phyloP scores from a whole-genome alignment of 2,329 filamentous ascomycete species.

The Fusarium scirpi region DNA sequence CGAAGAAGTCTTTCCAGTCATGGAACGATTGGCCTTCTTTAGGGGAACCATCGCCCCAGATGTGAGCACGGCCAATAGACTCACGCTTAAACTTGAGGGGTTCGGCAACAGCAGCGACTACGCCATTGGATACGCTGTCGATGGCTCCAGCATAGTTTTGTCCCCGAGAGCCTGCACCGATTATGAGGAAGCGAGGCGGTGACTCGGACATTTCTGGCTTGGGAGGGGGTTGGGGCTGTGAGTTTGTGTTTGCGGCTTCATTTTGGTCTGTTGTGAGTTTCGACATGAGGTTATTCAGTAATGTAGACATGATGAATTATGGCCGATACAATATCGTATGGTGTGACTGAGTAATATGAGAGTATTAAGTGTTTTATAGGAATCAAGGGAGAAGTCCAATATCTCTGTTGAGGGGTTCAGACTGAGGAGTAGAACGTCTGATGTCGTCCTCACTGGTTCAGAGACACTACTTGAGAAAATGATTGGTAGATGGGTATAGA shows the following conservation, averaged over 20 bases:
- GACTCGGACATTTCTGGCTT: constrained; percentile 60
- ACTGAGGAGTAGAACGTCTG: not conserved
- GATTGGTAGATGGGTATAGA: not conserved
- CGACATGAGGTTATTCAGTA: constrained; percentile 37
- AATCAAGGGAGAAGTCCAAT: constrained; percentile 2
- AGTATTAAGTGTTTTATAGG: not conserved
- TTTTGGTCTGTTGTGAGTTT: constrained; percentile 31
- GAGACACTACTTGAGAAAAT: not conserved
- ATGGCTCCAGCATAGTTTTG: constrained; percentile 79
- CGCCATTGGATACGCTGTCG: constrained; percentile 70
- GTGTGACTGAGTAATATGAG: not conserved
- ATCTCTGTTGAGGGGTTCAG: constrained; percentile 10
- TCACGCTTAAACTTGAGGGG: constrained; percentile 81
- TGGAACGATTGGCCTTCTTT: constrained; percentile 75
- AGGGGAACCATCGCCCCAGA: constrained; percentile 71
- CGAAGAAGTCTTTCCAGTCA: constrained; percentile 81
- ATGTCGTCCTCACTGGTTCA: not conserved
- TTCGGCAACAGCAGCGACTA: constrained; percentile 84
- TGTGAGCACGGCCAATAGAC: constrained; percentile 76
- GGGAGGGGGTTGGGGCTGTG: constrained; percentile 51
- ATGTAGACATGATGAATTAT: constrained; percentile 33
- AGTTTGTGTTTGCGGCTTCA: constrained; percentile 3
- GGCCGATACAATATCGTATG: not conserved
- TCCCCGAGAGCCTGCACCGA: constrained; percentile 86
- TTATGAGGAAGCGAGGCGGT: constrained; percentile 77